Evolutionary conservation across 2,329 filamentous ascomycete species (phyloP), one percentile per base, ranked within the genome.

Genomic region (Lecanicillium sp.): DNA sequence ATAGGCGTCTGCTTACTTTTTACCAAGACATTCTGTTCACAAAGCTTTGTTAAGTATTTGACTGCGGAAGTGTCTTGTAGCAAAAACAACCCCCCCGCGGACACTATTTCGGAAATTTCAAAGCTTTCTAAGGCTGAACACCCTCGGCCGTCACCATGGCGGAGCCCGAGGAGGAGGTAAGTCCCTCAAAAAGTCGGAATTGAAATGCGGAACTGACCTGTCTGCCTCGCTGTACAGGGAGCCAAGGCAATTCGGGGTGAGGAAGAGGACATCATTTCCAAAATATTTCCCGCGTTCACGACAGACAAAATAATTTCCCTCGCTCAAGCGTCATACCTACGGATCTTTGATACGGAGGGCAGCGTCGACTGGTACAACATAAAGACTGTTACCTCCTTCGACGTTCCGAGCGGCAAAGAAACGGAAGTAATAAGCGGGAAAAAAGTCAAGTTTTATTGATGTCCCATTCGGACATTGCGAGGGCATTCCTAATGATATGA

Each of bases 331-430:
- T 33, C 32, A 14, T 33, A 33, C 20, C 32, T 33, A 33, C 32
- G 32, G 15, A 33, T 33, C 17, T 33, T 33, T 19, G 32, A 33
- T 19, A 17, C 17, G 32, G 17, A 33, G 32, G 17, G 32, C 32
- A 33, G 32, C 20, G 32, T 33, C 32, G 32, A 33, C 17, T 33
- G 32, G 32, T 33, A 33, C 20, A 33, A 33, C 32, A 33, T 33
- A 33, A 33, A 33, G 32, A 33, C 32, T 33, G 17, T 33, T 17
- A 33, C 32, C 17, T 33, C 33, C 33, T 7, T 25, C 22, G 22
- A 25, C 11, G 22, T 25, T 25, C 22, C 22, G 22, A 25, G 11
- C 7, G 22, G 22, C 22, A 25, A 25, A 25, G 22, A 25, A 25
- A 25, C 22, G 11, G 22, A 25, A 25, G 22, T 25, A 25, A 25